These are phyloP conservation scores for Dillenia suffruticosa DNA, from an alignment of 164 flowering plant genomes.

Conservation along the genomic window DNA sequence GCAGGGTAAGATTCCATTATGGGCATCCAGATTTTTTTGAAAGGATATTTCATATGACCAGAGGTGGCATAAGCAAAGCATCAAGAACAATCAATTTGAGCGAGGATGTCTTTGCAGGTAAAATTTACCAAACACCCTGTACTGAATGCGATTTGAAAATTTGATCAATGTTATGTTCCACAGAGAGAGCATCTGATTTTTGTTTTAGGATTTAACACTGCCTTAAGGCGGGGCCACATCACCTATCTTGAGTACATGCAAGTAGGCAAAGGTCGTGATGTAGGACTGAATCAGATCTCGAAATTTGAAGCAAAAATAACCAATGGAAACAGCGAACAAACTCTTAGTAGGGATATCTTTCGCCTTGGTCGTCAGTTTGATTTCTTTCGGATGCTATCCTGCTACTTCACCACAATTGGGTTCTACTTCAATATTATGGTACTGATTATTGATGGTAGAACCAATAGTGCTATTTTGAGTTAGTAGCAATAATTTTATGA, in stretches of 20 bases:
- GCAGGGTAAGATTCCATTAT: conserved; percentile 43
- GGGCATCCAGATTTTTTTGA: conserved; percentile 50
- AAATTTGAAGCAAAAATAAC: conserved; percentile 95
- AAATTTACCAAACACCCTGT: neutral
- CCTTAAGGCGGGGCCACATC: conserved; percentile 62
- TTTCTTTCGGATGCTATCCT: conserved; percentile 92
- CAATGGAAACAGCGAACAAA: conserved; percentile 94
- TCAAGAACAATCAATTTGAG: conserved; percentile 35
- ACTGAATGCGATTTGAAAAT: too few relatives aligned
- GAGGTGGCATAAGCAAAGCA: conserved; percentile 46
- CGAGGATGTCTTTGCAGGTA: conserved; percentile 44
- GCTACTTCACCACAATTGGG: conserved; percentile 91
- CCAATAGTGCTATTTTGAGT: too few relatives aligned
- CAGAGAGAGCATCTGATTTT: too few relatives aligned
- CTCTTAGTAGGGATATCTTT: conserved; percentile 81
- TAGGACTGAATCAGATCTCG: conserved; percentile 87
- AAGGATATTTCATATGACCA: conserved; percentile 35
- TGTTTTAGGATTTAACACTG: conserved; percentile 69
- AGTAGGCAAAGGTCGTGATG: conserved; percentile 97
- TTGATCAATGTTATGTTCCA: too few relatives aligned
- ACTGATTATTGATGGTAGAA: conserved; percentile 8
- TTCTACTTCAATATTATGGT: conserved; percentile 92
- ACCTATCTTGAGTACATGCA: conserved; percentile 93
- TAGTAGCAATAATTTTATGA: too few relatives aligned
- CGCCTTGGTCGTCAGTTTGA: conserved; percentile 86